Evolutionary conservation across 176 grass and related monocot genomes (phyloP).

Genomic region (Bromus sterilis): DNA sequence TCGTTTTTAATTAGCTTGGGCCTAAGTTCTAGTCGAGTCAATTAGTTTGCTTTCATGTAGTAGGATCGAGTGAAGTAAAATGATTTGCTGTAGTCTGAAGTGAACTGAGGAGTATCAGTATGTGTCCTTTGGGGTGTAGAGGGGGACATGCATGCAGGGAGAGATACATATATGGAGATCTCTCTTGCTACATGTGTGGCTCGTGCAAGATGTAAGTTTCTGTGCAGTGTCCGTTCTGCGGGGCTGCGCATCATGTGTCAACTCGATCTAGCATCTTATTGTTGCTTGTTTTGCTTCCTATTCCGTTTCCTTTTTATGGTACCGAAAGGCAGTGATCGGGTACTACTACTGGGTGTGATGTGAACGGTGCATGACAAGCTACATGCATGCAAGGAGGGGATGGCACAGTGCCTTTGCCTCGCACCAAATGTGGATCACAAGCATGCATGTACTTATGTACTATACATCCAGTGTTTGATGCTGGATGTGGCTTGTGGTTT

Average conservation of each 20-base stretch:
- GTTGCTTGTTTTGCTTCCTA: slow-evolving; percentile 51
- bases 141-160: neutral
- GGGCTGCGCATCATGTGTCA: slow-evolving; percentile 33
- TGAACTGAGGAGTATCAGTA: neutral
- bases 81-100: neutral
- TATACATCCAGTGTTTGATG: neutral
- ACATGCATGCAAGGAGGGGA: neutral
- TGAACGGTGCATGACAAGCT: slow-evolving; percentile 32
- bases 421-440: slow-evolving; percentile 21
- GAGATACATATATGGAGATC: slow-evolving; percentile 34
- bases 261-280: slow-evolving; percentile 35
- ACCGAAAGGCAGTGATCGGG: slow-evolving; percentile 7
- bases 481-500: slow-evolving; percentile 23
- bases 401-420: slow-evolving; percentile 9
- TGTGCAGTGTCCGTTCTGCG: slow-evolving; percentile 6
- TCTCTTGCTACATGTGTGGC: slow-evolving; percentile 27
- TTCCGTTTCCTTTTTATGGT: slow-evolving; percentile 40
- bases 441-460: neutral
- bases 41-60: neutral
- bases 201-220: slow-evolving; percentile 20
- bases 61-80: slow-evolving; percentile 9
- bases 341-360: slow-evolving; percentile 15
- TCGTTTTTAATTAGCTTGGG: slow-evolving; percentile 2
- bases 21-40: slow-evolving; percentile 1
- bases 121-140: neutral